Conservation (phyloP, 495 filamentous ascomycete species). For the Aspergillus funiculosus region DNA sequence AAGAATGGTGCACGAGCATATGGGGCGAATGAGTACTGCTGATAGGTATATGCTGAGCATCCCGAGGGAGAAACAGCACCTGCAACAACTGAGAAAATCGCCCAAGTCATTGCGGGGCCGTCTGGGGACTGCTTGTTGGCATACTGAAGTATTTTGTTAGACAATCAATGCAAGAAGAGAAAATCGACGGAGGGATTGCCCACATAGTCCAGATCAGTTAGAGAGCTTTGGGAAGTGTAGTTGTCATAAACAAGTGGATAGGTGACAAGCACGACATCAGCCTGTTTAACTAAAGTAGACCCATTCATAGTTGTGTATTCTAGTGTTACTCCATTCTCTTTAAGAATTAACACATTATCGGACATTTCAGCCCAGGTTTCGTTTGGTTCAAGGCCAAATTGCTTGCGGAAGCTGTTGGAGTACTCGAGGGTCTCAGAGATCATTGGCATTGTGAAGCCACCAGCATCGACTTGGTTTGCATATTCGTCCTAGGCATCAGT, state of each 20-base stretch:
- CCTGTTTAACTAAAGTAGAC: constrained; percentile 57
- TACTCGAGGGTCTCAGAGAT: constrained; percentile 52
- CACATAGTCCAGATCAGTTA: constrained; percentile 55
- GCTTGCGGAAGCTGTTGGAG: constrained; percentile 51
- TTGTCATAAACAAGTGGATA: constrained; percentile 53
- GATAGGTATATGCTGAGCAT: constrained; percentile 59
- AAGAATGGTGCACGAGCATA: constrained; percentile 48
- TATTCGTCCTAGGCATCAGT: constrained; percentile 59
- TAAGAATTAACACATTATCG: constrained; percentile 47
- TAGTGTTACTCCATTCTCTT: constrained; percentile 58
- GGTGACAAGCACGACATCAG: constrained; percentile 56
- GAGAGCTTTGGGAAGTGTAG: constrained; percentile 46
- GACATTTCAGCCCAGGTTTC: constrained; percentile 50
- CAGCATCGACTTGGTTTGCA: constrained; percentile 64
- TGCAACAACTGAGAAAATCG: constrained; percentile 57
- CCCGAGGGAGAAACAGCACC: constrained; percentile 53
- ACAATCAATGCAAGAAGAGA: neutral
- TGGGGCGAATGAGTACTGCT: constrained; percentile 53
- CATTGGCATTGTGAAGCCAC: constrained; percentile 66
- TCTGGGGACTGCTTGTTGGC: constrained; percentile 57
- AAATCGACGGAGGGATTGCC: constrained; percentile 10
- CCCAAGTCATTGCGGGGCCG: constrained; percentile 64
- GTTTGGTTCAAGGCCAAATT: constrained; percentile 50
- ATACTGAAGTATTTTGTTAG: constrained; percentile 33
- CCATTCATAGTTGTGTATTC: constrained; percentile 67